phyloP scores from a whole-genome alignment of 257 asterid species.

The Coffea canephora region DNA sequence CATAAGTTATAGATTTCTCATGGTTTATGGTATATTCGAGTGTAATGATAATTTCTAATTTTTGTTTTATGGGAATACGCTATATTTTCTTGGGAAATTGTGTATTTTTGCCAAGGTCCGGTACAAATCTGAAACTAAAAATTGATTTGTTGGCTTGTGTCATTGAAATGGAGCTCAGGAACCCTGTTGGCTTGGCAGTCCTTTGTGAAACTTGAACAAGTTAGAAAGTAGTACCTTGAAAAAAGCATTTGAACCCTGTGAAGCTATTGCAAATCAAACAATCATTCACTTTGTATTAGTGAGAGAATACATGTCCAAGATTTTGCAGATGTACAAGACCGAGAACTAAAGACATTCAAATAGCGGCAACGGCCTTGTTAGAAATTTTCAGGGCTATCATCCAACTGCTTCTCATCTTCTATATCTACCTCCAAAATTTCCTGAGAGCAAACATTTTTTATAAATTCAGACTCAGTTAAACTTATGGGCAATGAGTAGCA shows the following conservation, averaged over 20 bases:
- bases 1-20: not conserved
- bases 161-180: not conserved
- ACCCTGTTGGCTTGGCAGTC: not conserved
- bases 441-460: conserved; percentile 31
- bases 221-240: not conserved
- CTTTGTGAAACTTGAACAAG: not conserved
- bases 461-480: not conserved
- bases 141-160: not conserved
- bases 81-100: not conserved
- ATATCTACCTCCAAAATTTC: conserved; percentile 93
- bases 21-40: not conserved
- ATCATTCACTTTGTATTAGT: not conserved
- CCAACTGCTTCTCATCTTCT: conserved; percentile 93
- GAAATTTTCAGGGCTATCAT: conserved; percentile 90
- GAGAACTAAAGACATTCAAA: not conserved
- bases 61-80: not conserved
- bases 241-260: not conserved
- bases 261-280: not conserved
- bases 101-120: too few relatives aligned
- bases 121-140: too few relatives aligned
- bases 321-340: not conserved
- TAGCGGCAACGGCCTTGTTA: conserved; percentile 12
- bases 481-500: not conserved
- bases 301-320: not conserved
- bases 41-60: not conserved